Percentiles rank a stretch among this genome's conserved stretches.
phyloP scores from a whole-genome alignment of 2,329 filamentous ascomycete genomes.

The Aspergillus intermedius region DNA sequence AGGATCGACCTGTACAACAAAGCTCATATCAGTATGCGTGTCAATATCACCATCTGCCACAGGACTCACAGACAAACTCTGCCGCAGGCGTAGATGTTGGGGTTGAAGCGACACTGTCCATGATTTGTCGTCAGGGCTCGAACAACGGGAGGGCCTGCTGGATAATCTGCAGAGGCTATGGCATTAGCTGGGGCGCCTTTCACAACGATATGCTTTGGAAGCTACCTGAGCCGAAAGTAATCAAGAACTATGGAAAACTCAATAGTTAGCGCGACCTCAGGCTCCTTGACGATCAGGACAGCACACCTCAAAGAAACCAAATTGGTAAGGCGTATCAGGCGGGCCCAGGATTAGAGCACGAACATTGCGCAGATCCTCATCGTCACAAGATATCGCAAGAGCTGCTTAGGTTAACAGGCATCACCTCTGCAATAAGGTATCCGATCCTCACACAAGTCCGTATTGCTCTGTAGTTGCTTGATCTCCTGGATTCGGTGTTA shows the following conservation, averaged over 20 bases:
- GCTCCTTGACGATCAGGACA: neutral
- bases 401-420: slow-evolving; percentile 44
- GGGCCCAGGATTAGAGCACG: slow-evolving; percentile 85
- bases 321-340: slow-evolving; percentile 91
- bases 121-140: slow-evolving; percentile 76
- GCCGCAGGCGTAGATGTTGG: slow-evolving; percentile 87
- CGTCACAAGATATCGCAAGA: slow-evolving; percentile 78
- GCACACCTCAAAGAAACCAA: slow-evolving; percentile 86
- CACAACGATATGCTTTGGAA: neutral
- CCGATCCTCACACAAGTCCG: slow-evolving; percentile 66
- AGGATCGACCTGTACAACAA: slow-evolving; percentile 64
- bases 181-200: neutral
- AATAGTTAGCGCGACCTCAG: slow-evolving; percentile 1
- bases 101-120: slow-evolving; percentile 87
- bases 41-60: neutral
- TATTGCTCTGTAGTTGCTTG: slow-evolving; percentile 72
- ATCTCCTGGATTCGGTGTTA: slow-evolving; percentile 57
- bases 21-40: neutral
- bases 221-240: slow-evolving; percentile 69
- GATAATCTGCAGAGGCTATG: slow-evolving; percentile 62
- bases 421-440: neutral
- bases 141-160: slow-evolving; percentile 56
- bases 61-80: slow-evolving; percentile 79
- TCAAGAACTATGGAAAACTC: slow-evolving; percentile 54
- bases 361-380: slow-evolving; percentile 82